Percentiles rank a stretch among this genome's conserved stretches.
These are phyloP conservation scores for Termitomyces sp. DNA, from an alignment of 768 basidiomycete genomes.

Conservation along the genomic window DNA sequence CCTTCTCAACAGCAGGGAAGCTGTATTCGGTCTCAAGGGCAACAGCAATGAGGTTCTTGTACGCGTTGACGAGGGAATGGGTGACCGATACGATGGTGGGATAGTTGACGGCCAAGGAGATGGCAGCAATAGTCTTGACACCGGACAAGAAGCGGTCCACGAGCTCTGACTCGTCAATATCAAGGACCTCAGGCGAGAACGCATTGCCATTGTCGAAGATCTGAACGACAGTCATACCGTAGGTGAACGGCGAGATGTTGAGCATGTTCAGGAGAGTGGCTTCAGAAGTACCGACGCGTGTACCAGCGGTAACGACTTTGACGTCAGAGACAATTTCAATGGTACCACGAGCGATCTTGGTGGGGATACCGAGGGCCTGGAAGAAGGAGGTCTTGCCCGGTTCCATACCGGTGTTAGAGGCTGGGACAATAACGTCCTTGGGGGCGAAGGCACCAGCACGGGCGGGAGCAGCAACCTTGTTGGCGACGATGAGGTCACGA, in stretches of 20 bases:
- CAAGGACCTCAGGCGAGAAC: conserved; percentile 87
- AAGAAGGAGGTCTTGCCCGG: conserved; percentile 99
- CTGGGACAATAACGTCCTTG: conserved; percentile 87
- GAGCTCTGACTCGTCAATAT: conserved; percentile 88
- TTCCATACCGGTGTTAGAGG: conserved; percentile 99
- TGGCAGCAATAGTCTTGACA: conserved; percentile 91
- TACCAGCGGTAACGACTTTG: conserved; percentile 88
- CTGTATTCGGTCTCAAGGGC: conserved; percentile 89
- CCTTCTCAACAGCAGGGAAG: conserved; percentile 93
- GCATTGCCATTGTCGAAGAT: conserved; percentile 93
- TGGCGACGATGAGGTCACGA: conserved; percentile 88
- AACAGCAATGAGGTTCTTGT: conserved; percentile 96
- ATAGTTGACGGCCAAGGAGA: conserved; percentile 94
- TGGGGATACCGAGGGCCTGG: conserved; percentile 99
- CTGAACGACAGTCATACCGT: conserved; percentile 98
- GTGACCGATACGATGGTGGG: conserved; percentile 91
- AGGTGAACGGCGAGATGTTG: conserved; percentile 99
- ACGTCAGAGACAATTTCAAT: conserved; percentile 99
- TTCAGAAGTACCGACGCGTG: conserved; percentile 94
- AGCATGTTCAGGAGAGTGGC: conserved; percentile 99
- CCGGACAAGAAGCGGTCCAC: conserved; percentile 88
- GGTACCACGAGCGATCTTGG: conserved; percentile 99
- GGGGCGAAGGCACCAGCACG: conserved; percentile 97
- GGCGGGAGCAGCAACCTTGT: conserved; percentile 98
- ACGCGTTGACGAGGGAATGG: conserved; percentile 96